Conservation (phyloP, 805 yeast species). For the Wickerhamomyces ciferrii region DNA sequence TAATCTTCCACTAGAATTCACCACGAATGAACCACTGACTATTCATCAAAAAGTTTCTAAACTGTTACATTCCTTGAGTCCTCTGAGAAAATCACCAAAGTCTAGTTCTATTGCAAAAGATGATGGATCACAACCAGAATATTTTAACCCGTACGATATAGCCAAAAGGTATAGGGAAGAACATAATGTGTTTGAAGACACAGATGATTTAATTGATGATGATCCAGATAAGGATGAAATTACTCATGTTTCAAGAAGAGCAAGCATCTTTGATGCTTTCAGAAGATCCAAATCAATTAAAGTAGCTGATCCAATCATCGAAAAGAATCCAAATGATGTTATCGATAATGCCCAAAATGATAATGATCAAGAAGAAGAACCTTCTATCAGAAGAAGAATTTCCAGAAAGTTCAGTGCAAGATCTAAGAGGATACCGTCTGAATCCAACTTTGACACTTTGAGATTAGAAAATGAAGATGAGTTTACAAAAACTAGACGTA, state of each 20-base stretch:
- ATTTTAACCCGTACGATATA: neutral
- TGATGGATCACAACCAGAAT: neutral
- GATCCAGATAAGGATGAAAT: too few relatives aligned
- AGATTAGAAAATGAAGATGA: neutral
- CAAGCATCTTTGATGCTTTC: neutral
- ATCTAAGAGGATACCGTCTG: neutral
- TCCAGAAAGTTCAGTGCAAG: neutral
- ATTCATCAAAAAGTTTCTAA: neutral
- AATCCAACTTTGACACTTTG: neutral
- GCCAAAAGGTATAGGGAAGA: neutral
- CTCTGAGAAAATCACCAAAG: neutral
- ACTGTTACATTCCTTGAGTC: neutral
- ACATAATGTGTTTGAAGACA: too few relatives aligned
- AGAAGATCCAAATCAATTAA: too few relatives aligned
- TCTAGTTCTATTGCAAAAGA: neutral
- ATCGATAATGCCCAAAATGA: too few relatives aligned
- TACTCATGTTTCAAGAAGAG: neutral
- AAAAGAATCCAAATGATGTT: too few relatives aligned
- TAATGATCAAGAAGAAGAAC: too few relatives aligned
- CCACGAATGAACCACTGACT: conserved; percentile 3
- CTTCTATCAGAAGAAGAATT: neutral
- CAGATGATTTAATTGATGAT: too few relatives aligned
- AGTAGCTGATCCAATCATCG: too few relatives aligned
- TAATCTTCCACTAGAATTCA: conserved; percentile 18
- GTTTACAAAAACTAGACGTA: too few relatives aligned